Evolutionary conservation across 208 protist species (phyloP).

Genomic region (Trypanosoma theileri): DNA sequence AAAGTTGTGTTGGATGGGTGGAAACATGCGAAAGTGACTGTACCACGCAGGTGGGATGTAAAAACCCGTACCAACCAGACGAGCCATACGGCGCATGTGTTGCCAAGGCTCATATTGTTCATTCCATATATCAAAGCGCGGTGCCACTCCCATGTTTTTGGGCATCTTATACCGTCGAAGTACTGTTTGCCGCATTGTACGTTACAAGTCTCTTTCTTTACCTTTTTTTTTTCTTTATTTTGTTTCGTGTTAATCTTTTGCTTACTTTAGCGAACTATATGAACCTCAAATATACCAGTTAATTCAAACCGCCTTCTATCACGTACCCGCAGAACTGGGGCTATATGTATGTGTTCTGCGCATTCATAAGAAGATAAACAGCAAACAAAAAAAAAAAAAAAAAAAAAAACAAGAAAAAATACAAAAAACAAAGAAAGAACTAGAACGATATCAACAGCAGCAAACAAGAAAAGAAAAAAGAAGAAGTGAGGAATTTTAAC

Average conservation of each 20-base stretch:
- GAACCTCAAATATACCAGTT: too few species aligned
- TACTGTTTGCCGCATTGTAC: slow-evolving; percentile 43
- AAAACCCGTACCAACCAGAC: slow-evolving; percentile 86
- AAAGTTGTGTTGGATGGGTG: slow-evolving; percentile 88
- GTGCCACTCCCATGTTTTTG: slow-evolving; percentile 87
- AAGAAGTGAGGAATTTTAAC: background rate
- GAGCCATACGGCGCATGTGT: slow-evolving; percentile 88
- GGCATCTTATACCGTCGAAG: slow-evolving; percentile 66
- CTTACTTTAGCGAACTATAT: too few species aligned
- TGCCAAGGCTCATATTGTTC: slow-evolving; percentile 91
- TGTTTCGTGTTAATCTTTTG: background rate
- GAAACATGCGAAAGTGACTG: slow-evolving; percentile 93
- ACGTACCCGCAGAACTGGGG: too few species aligned
- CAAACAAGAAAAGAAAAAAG: slow-evolving; percentile 4
- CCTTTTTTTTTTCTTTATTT: slow-evolving; percentile 1
- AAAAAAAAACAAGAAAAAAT: too few species aligned
- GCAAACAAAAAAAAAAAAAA: too few species aligned
- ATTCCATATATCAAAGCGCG: slow-evolving; percentile 88
- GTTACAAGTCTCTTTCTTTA: background rate
- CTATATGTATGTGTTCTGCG: too few species aligned
- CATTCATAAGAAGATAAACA: too few species aligned
- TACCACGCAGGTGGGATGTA: slow-evolving; percentile 93
- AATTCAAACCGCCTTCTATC: too few species aligned
- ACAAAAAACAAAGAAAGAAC: too few species aligned
- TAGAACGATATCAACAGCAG: too few species aligned